Evolutionary conservation across 306 rosid species (phyloP).

Genomic region (Castanopsis chinensis): DNA sequence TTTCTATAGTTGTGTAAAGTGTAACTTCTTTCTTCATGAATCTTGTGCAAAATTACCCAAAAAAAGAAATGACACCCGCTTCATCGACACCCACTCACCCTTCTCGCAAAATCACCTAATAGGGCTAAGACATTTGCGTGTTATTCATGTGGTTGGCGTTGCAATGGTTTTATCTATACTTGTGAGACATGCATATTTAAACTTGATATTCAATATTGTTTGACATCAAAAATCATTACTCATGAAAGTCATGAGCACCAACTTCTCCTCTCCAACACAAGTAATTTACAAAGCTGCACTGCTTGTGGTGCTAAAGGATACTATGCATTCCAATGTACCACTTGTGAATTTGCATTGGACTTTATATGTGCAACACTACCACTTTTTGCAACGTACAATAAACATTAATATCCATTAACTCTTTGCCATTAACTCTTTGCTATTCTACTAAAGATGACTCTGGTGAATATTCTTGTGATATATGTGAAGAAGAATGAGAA

Average conservation of each 20-base stretch:
- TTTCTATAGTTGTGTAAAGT: too few relatives aligned
- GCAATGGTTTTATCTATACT: background rate
- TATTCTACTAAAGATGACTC: background rate
- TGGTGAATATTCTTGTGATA: background rate
- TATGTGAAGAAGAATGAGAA: too few relatives aligned
- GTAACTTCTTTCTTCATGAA: too few relatives aligned
- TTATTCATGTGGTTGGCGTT: background rate
- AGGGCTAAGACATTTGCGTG: background rate
- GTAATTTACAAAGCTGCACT: background rate
- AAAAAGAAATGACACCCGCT: too few relatives aligned
- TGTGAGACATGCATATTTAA: background rate
- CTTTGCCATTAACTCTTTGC: too few relatives aligned
- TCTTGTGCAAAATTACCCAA: too few relatives aligned
- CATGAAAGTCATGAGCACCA: background rate
- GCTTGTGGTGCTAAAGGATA: background rate
- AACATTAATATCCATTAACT: background rate
- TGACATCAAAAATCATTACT: background rate
- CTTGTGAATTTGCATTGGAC: background rate
- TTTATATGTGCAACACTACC: background rate
- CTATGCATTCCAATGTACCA: background rate
- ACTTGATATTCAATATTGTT: background rate
- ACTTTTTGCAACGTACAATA: background rate
- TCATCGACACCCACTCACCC: too few relatives aligned
- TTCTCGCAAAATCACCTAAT: too few relatives aligned
- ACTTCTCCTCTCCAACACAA: background rate